Evolutionary conservation across 257 asterid genomes (phyloP).

Genomic region (Paraleonurus japonicus): DNA sequence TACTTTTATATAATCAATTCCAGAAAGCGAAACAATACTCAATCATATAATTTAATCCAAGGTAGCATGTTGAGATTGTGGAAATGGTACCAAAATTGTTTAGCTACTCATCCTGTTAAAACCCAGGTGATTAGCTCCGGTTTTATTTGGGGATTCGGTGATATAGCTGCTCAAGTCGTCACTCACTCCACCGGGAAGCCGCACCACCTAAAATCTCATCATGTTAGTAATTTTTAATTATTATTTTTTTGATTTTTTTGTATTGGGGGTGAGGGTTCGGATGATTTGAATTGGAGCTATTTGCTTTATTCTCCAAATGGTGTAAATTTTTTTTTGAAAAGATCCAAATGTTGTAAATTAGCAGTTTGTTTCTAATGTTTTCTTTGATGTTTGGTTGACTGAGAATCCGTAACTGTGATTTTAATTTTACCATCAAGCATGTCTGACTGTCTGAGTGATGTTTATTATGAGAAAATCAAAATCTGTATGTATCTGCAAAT

Average conservation of each 20-base stretch:
- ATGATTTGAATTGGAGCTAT: neutral
- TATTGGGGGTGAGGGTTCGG: conserved; percentile 7
- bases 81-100: conserved; percentile 79
- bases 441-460: neutral
- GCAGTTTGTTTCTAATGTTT: neutral
- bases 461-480: neutral
- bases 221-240: conserved; percentile 29
- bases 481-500: neutral
- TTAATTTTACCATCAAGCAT: neutral
- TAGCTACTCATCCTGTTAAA: conserved; percentile 72
- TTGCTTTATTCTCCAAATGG: conserved; percentile 1
- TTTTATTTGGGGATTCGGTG: conserved; percentile 80
- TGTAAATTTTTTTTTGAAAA: too few species aligned
- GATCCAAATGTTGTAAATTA: too few species aligned
- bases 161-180: conserved; percentile 71
- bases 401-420: neutral
- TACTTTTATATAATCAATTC: neutral
- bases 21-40: neutral
- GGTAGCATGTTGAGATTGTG: conserved; percentile 62
- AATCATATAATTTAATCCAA: neutral
- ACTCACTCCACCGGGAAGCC: conserved; percentile 57
- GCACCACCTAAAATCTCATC: conserved; percentile 27
- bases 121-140: conserved; percentile 88
- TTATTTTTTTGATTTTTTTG: neutral
- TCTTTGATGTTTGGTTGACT: conserved; percentile 19